phyloP scores from a whole-genome alignment of 257 asterid species.

The Solanum verrucosum region DNA sequence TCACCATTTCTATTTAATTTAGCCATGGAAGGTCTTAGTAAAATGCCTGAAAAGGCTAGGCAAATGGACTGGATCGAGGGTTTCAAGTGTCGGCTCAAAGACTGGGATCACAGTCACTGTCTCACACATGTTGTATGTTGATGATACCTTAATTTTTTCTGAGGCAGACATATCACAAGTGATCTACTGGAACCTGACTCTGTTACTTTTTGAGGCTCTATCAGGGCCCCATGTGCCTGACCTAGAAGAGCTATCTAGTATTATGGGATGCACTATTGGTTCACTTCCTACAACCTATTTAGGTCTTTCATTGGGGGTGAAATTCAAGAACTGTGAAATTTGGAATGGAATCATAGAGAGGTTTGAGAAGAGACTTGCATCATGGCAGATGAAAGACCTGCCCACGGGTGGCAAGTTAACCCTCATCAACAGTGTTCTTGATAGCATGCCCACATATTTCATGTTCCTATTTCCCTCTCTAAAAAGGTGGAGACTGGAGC shows the following conservation, averaged over 20 bases:
- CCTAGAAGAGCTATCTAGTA: not conserved
- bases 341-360: not conserved
- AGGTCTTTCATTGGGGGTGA: not conserved
- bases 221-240: not conserved
- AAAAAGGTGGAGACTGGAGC: not conserved
- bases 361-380: not conserved
- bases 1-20: not conserved
- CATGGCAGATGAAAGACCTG: not conserved
- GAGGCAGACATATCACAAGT: not conserved
- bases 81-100: not conserved
- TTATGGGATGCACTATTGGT: not conserved
- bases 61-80: not conserved
- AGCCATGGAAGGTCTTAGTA: not conserved
- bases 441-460: not conserved
- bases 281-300: not conserved
- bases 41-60: not conserved
- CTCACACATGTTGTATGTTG: not conserved
- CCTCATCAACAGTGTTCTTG: not conserved
- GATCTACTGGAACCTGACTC: not conserved
- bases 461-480: not conserved
- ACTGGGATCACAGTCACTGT: not conserved
- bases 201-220: not conserved
- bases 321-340: not conserved
- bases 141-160: not conserved
- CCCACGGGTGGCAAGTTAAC: not conserved